phyloP scores from a whole-genome alignment of 352 stramenopile genomes.

The Pythium aphanidermatum region DNA sequence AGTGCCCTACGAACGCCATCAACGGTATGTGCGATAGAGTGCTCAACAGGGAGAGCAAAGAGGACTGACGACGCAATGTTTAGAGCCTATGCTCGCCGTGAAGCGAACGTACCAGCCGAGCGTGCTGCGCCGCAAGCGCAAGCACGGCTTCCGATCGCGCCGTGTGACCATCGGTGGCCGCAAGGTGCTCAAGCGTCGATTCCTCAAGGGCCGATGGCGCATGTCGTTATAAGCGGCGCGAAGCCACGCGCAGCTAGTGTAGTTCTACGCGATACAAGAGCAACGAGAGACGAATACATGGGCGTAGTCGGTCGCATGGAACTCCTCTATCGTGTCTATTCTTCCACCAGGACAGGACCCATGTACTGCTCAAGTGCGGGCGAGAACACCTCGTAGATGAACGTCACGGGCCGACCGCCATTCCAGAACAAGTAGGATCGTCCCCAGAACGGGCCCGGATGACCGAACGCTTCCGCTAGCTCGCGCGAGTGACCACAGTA shows the following conservation, averaged over 20 bases:
- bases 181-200: constrained; percentile 75
- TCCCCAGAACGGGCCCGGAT: constrained; percentile 72
- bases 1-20: constrained; percentile 40
- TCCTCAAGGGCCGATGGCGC: constrained; percentile 77
- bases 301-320: background rate
- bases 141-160: constrained; percentile 80
- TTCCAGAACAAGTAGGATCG: constrained; percentile 86
- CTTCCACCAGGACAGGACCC: constrained; percentile 45
- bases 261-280: constrained; percentile 12
- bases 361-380: constrained; percentile 73
- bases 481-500: constrained; percentile 52
- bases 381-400: constrained; percentile 89
- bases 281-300: constrained; percentile 13
- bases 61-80: constrained; percentile 1
- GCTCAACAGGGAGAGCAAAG: no score
- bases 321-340: background rate
- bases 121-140: constrained; percentile 80
- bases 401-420: constrained; percentile 62
- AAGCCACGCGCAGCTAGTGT: constrained; percentile 12
- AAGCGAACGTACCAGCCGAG: constrained; percentile 87
- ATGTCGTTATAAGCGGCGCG: constrained; percentile 60
- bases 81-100: constrained; percentile 67
- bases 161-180: constrained; percentile 69
- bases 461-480: constrained; percentile 59
- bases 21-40: constrained; percentile 26